Conservation (phyloP, 495 filamentous ascomycete species). For the Trichoderma orchidacearum region DNA sequence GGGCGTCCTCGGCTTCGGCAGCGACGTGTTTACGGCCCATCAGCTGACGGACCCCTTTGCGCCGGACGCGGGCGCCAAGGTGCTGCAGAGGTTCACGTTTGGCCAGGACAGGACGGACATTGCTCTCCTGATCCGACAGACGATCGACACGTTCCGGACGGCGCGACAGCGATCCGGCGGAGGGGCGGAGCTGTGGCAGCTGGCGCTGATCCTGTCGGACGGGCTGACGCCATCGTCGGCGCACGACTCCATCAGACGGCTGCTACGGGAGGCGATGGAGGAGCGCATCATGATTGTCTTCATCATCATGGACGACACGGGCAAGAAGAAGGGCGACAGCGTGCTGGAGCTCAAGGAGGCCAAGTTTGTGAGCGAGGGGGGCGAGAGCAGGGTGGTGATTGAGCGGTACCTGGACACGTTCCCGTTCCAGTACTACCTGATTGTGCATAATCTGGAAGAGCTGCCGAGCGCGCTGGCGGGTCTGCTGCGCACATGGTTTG, state of each 20-base stretch:
- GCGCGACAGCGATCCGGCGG: conserved; percentile 47
- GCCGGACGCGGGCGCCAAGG: conserved; percentile 65
- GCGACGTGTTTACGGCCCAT: conserved; percentile 76
- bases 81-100: conserved; percentile 79
- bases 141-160: conserved; percentile 67
- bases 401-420: conserved; percentile 88
- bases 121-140: conserved; percentile 56
- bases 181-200: conserved; percentile 87
- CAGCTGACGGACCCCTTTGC: conserved; percentile 65
- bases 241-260: conserved; percentile 65
- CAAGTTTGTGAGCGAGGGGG: conserved; percentile 46
- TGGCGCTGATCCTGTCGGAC: conserved; percentile 84
- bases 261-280: conserved; percentile 77
- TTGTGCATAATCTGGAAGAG: conserved; percentile 84
- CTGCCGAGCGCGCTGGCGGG: conserved; percentile 77
- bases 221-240: conserved; percentile 68
- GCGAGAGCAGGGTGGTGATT: conserved; percentile 45
- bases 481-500: conserved; percentile 91
- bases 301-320: conserved; percentile 77
- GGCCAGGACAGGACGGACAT: conserved; percentile 76
- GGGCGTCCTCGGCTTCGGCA: conserved; percentile 79
- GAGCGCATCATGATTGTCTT: conserved; percentile 97
- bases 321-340: conserved; percentile 24
- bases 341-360: conserved; percentile 76
- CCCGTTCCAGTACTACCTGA: conserved; percentile 89